Evolutionary conservation across 768 basidiomycete genomes (phyloP).

Genomic region (Solioccasus polychromus): DNA sequence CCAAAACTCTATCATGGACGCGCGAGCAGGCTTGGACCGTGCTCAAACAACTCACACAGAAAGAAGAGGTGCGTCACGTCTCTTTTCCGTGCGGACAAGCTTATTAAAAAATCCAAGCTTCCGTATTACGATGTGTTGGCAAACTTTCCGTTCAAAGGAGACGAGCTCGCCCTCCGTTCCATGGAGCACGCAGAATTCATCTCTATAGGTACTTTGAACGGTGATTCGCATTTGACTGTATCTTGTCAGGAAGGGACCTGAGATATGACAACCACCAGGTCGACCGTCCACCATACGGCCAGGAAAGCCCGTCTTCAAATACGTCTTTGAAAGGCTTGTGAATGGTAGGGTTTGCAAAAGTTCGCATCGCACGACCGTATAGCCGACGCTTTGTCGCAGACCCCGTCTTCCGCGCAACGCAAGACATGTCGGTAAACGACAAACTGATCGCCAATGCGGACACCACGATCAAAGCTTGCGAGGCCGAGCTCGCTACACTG

Average conservation of each 20-base stretch:
- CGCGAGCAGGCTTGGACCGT: conserved; percentile 87
- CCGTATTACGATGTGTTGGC: conserved; percentile 80
- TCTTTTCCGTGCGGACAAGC: conserved; percentile 20
- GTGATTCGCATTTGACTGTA: conserved; percentile 33
- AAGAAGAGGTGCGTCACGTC: conserved; percentile 51
- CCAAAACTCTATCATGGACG: conserved; percentile 78
- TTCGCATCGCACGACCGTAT: background rate
- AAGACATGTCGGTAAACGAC: conserved; percentile 80
- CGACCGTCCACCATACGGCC: conserved; percentile 82
- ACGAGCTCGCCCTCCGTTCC: conserved; percentile 72
- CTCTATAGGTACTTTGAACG: conserved; percentile 71
- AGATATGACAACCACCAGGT: conserved; percentile 45
- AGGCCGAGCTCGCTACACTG: conserved; percentile 70
- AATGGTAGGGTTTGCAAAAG: conserved; percentile 47
- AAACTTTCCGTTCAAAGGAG: conserved; percentile 90
- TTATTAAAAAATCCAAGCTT: conserved; percentile 44
- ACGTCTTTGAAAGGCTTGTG: conserved; percentile 80
- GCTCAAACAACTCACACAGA: conserved; percentile 66
- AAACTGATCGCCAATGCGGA: conserved; percentile 60
- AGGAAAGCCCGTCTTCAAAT: conserved; percentile 87
- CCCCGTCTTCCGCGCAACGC: conserved; percentile 71
- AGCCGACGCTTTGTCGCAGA: conserved; percentile 44
- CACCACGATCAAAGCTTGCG: conserved; percentile 62
- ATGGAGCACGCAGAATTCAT: conserved; percentile 93
- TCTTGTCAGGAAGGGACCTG: background rate